phyloP scores from a whole-genome alignment of 495 filamentous ascomycete species.

The Thermochaetoides thermophila region DNA sequence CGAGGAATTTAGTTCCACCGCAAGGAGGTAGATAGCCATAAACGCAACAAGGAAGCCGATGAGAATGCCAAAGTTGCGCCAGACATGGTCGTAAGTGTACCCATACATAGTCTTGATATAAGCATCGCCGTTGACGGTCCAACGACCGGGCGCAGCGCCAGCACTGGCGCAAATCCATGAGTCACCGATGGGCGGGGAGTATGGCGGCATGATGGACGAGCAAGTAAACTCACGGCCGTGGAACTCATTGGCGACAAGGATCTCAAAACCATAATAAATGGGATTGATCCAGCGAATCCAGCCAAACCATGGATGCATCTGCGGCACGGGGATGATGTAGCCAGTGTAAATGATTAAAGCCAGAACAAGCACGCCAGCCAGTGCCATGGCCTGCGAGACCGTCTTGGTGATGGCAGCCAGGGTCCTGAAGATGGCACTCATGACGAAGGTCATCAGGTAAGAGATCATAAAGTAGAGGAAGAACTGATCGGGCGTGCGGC shows the following conservation, averaged over 20 bases:
- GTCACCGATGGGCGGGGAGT: conserved; percentile 16
- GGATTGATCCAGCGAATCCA: conserved; percentile 79
- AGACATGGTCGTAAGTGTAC: conserved; percentile 50
- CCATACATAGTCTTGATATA: conserved; percentile 44
- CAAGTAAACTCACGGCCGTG: conserved; percentile 33
- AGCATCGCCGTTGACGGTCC: conserved; percentile 41
- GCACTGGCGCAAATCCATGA: conserved; percentile 39
- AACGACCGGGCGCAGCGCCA: conserved; percentile 35
- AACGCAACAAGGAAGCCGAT: conserved; percentile 55
- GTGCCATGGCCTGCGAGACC: conserved; percentile 56
- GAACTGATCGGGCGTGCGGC: conserved; percentile 39
- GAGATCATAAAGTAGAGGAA: conserved; percentile 47
- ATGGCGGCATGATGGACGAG: conserved; percentile 29
- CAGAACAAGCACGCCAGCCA: conserved; percentile 54
- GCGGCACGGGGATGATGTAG: conserved; percentile 54
- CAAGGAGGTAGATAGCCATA: conserved; percentile 50
- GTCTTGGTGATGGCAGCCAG: conserved; percentile 56
- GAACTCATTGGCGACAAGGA: conserved; percentile 56
- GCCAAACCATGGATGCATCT: conserved; percentile 69
- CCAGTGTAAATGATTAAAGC: conserved; percentile 68
- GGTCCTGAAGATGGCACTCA: conserved; percentile 47
- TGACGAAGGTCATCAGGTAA: conserved; percentile 40
- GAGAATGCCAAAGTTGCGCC: conserved; percentile 68
- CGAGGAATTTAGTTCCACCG: conserved; percentile 35
- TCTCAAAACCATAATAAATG: conserved; percentile 64